These are phyloP conservation scores for Xylaria bambusicola DNA, from an alignment of 495 filamentous ascomycete species.

Conservation along the genomic window DNA sequence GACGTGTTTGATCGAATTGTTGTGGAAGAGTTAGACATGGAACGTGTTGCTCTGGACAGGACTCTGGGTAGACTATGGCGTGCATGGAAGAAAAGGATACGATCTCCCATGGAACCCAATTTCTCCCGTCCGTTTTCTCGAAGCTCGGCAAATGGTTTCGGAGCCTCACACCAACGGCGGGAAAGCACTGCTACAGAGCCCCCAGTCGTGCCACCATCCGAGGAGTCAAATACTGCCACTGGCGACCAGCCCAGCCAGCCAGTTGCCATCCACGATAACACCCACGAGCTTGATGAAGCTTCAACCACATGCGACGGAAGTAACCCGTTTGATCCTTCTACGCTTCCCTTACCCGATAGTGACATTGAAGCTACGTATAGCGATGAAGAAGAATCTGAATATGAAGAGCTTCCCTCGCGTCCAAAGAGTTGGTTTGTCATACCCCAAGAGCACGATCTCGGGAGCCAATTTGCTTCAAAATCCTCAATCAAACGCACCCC, in stretches of 20 bases:
- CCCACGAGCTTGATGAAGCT: constrained; percentile 39
- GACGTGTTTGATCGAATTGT: constrained; percentile 63
- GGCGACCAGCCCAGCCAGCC: constrained; percentile 15
- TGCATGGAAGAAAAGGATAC: constrained; percentile 86
- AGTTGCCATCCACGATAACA: constrained; percentile 17
- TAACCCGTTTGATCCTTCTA: constrained; percentile 50
- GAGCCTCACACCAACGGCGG: constrained; percentile 35
- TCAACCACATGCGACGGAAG: constrained; percentile 37
- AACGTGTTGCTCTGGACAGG: constrained; percentile 85
- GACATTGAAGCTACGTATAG: constrained; percentile 63
- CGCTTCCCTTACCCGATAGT: constrained; percentile 63
- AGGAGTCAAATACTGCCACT: constrained; percentile 20
- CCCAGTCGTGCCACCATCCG: constrained; percentile 12
- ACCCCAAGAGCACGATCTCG: constrained; percentile 5
- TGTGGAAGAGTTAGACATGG: constrained; percentile 90
- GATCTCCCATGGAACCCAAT: constrained; percentile 47
- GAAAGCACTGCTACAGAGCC: constrained; percentile 37
- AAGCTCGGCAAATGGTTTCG: constrained; percentile 34
- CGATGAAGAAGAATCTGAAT: constrained; percentile 60
- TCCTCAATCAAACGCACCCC: constrained; percentile 13
- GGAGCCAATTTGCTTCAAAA: neutral
- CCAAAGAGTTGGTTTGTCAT: constrained; percentile 57
- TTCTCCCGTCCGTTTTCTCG: constrained; percentile 42
- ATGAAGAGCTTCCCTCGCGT: constrained; percentile 38
- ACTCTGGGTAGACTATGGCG: constrained; percentile 90